Evolutionary conservation across 768 basidiomycete species (phyloP), one percentile per base, ranked within the genome.

Genomic region (Suillus subluteus): DNA sequence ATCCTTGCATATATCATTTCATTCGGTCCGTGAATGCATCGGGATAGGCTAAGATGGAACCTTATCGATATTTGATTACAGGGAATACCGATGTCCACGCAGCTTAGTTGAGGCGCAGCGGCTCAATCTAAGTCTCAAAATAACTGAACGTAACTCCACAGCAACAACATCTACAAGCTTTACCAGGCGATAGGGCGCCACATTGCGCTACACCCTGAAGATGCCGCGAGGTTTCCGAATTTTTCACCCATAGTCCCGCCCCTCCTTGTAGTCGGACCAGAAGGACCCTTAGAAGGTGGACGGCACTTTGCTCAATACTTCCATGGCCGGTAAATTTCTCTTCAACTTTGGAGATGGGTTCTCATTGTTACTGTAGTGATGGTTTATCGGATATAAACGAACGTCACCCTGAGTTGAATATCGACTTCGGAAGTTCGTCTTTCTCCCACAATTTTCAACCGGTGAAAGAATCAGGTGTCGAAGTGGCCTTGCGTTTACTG

Each of bases 231-330:
- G 58, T 96, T 91, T 71, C 87, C 86, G 0, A 90, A 90, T 65
- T 88, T 91, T 67, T 71, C 80, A n/a, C 71, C 80, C 3, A 37
- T 71, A 4, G 70, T 73, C 43, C 91, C 85, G 69, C 88, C 91
- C 0, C 81, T 91, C 48, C 80, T 97, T 50, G 87, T 84, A 3
- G 76, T 82, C 46, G 96, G 95, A 1, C 82, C 86, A 41, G 78
- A 80, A 13, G 83, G 83, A 1, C 95, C 95, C 12, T 82, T 95
- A 2, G 81, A 85, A 61, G 95, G 94, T 4, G 86, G 87, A 23
- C 74, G 85, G 8, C 90, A 92, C 72, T 89, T 84, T 62, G 96
- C 95, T 16, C 84, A 89, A 68, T 95, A 94, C 74, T 97, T 98
- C 72, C 93, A 94, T 71, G 93, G 93, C 71, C 86, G 83, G 92